Evolutionary conservation across 768 basidiomycete species (phyloP).

Genomic region (Rhodotorula kratochvilovae): DNA sequence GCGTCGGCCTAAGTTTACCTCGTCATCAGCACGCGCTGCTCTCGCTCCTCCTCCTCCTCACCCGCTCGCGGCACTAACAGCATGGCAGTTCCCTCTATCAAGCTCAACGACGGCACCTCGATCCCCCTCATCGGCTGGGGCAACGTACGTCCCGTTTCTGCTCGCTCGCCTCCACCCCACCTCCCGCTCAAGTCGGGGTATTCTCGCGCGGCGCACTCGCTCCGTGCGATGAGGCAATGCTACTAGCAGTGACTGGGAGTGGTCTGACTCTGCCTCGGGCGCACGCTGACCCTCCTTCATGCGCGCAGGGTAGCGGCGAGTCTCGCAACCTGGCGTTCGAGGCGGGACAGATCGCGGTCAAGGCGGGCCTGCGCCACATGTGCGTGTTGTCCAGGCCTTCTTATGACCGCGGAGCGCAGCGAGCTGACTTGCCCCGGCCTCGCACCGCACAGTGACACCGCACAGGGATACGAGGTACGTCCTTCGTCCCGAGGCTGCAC

Average conservation of each 20-base stretch:
- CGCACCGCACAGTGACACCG: neutral
- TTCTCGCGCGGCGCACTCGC: neutral
- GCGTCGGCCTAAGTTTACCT: too few relatives aligned
- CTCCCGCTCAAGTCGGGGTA: neutral
- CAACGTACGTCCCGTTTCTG: slow-evolving; percentile 35
- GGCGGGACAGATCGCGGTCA: slow-evolving; percentile 39
- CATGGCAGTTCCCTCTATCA: slow-evolving; percentile 40
- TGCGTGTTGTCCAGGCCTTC: slow-evolving; percentile 37
- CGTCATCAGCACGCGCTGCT: too few relatives aligned
- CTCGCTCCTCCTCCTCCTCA: neutral
- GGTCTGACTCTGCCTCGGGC: too few relatives aligned
- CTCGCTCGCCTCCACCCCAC: neutral
- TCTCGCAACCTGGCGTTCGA: slow-evolving; percentile 37
- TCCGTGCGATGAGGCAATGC: too few relatives aligned
- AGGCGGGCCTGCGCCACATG: slow-evolving; percentile 43
- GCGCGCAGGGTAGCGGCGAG: slow-evolving; percentile 36
- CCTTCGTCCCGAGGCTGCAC: neutral
- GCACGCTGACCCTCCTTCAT: neutral
- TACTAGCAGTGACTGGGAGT: too few relatives aligned
- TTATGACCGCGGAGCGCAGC: too few relatives aligned
- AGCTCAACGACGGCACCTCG: slow-evolving; percentile 43
- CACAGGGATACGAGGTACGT: neutral
- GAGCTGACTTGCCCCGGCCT: too few relatives aligned
- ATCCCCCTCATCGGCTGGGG: slow-evolving; percentile 46
- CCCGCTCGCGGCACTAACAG: neutral